Evolutionary conservation across 805 yeast species (phyloP), one percentile per base, ranked within the genome.

Genomic region (Candida boidinii): DNA sequence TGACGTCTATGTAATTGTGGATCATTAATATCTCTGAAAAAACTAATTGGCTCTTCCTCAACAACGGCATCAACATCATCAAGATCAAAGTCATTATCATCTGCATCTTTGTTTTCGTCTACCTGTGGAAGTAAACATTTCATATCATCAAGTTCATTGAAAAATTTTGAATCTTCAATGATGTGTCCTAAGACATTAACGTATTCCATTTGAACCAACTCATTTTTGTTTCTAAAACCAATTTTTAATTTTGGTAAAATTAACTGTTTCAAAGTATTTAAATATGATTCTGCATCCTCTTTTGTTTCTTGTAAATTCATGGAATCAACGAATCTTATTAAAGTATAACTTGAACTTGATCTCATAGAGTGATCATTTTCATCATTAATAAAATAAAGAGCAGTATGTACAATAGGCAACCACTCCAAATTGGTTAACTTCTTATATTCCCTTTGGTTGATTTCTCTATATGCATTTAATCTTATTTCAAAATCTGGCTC

Each of bases 1-100:
- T 82, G 87, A 45, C 96, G 79, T 58, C 94, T 74, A 48, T 80
- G 86, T 8, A 80, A 46, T 59, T 90, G 98, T 23, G 90, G 76
- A 53, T 90, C 96, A 38, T 68, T 70, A 30, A 92, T 66, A 45
- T 87, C 86, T 30, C 45, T 46, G 46, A 58, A 58, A 30, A 55
- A 53, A n/a, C n/a, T n/a, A n/a, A n/a, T n/a, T n/a, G n/a, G n/a
- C n/a, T n/a, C n/a, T n/a, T n/a, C n/a, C n/a, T n/a, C n/a, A n/a
- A n/a, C n/a, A n/a, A n/a, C n/a, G n/a, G n/a, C 27, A 60, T 52
- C 56, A 85, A 85, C 49, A 85, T 82, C n/a, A n/a, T n/a, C n/a
- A n/a, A n/a, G n/a, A n/a, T n/a, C n/a, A n/a, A n/a, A n/a, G n/a
- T n/a, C n/a, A 54, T 85, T 79, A 4, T 86, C 81, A 45, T 87